Base-by-base conservation (phyloP, 495 filamentous ascomycete species). In the Penicillium paxilli region DNA sequence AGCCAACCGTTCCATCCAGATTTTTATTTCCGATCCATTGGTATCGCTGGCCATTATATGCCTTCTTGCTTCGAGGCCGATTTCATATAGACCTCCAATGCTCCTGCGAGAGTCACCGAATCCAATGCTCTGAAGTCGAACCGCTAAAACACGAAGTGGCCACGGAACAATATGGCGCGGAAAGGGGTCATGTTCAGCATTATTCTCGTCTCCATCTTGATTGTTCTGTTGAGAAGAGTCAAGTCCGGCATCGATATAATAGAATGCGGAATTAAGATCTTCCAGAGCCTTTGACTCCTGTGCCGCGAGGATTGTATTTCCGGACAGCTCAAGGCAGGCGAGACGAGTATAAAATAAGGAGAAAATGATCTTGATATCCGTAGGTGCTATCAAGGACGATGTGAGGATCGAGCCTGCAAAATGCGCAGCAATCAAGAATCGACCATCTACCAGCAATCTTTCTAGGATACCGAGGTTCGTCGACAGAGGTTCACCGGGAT, bases 71-170 rank as follows among this genome's bases (percentile, higher is more conserved):
- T 96, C 91, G 12, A 87, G 63, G 0, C 85, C 94, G 1, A 98
- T 79, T 51, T 96, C 92, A 64, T 96, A 97, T 63, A 94, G 88
- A 20, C 86, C 86, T 68, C 88, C 90, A 33, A 98, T 85, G n/a
- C 86, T 86, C 47, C 90, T 78, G n/a, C 92, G 80, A 33, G 85
- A 79, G 69, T 97, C 94, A 14, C 83, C 86, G 59, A 90, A 93
- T 1, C 88, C 90, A 32, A 96, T 83, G 12, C 87, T 88, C 60
- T 96, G 91, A 26, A 98, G 78, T 3, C 92, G 78, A 20, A 96
- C 87, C 2, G 83, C 85, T 9, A 97, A 75, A 2, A 96, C 81
- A 4, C 93, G 81, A 42, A 98, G 78, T 44, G 87, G 85, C 94
- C 94, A 98, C 7, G 93, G 93, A 0, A 90, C 87, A 3, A 93